Evolutionary conservation across 306 rosid genomes (phyloP).

Genomic region (Cucurbita argyrosperma): DNA sequence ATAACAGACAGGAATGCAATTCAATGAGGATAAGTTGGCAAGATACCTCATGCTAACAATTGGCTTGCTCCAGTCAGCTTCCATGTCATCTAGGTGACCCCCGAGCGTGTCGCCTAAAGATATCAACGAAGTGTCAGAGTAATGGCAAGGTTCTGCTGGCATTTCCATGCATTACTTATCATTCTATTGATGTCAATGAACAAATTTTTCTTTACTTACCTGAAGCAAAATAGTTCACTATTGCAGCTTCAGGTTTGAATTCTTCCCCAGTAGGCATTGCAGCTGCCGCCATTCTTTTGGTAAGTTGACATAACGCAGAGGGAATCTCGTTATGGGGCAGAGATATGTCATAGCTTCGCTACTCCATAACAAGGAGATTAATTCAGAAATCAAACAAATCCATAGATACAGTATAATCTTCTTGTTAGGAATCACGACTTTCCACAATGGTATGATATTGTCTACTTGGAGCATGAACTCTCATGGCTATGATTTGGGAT

Average conservation of each 20-base stretch:
- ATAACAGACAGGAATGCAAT: not conserved
- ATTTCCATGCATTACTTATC: not conserved
- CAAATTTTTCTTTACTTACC: constrained; percentile 24
- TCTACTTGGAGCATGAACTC: too few species aligned
- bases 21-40: not conserved
- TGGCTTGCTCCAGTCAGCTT: constrained; percentile 85
- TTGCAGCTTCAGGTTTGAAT: constrained; percentile 87
- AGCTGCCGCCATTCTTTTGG: constrained; percentile 68
- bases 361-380: constrained; percentile 5
- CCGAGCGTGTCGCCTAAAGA: constrained; percentile 67
- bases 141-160: not conserved
- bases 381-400: not conserved
- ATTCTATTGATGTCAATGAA: not conserved
- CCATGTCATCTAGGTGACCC: constrained; percentile 98
- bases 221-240: constrained; percentile 72
- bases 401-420: too few species aligned
- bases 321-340: constrained; percentile 76
- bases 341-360: constrained; percentile 72
- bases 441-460: too few species aligned
- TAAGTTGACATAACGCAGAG: constrained; percentile 45
- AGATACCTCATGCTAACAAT: constrained; percentile 76
- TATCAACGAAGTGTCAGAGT: not conserved
- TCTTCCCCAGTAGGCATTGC: constrained; percentile 73
- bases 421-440: not conserved
- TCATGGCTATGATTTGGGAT: too few species aligned